A percentile compares a stretch with the other conserved stretches of the same genome.
Conservation (phyloP, 2,329 filamentous ascomycete genomes). For the Monosporascus ibericus region DNA sequence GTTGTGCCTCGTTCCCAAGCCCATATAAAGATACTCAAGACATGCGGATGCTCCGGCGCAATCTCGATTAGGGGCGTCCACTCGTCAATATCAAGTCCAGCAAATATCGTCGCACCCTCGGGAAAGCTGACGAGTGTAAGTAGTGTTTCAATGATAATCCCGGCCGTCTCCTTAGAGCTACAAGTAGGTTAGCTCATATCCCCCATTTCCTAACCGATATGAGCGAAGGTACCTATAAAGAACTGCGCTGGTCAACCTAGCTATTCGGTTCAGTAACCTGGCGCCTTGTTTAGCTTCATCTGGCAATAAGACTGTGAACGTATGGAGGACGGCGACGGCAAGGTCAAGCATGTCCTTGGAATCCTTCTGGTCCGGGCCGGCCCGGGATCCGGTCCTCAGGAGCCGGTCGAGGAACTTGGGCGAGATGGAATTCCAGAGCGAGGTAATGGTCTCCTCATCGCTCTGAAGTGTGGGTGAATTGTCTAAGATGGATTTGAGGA, state of each 20-base stretch:
- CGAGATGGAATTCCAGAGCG: slow-evolving; percentile 55
- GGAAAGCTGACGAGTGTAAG: slow-evolving; percentile 47
- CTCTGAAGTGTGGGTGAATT: slow-evolving; percentile 46
- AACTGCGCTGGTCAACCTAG: slow-evolving; percentile 45
- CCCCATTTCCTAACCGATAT: background rate
- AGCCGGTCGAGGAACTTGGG: slow-evolving; percentile 59
- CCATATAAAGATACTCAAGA: slow-evolving; percentile 49
- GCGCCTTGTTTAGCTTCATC: slow-evolving; percentile 35
- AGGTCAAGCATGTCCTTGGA: slow-evolving; percentile 57
- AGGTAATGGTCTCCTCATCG: slow-evolving; percentile 38
- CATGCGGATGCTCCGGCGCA: slow-evolving; percentile 46
- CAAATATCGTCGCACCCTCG: slow-evolving; percentile 43
- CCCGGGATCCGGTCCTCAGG: slow-evolving; percentile 44
- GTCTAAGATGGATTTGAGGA: slow-evolving; percentile 61
- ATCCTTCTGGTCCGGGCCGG: slow-evolving; percentile 33
- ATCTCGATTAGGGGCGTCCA: slow-evolving; percentile 51
- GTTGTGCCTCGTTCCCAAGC: slow-evolving; percentile 49
- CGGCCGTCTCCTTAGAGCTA: slow-evolving; percentile 47
- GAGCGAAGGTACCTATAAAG: slow-evolving; percentile 42
- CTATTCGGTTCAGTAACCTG: slow-evolving; percentile 47
- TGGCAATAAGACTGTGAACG: slow-evolving; percentile 53
- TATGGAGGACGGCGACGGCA: slow-evolving; percentile 56
- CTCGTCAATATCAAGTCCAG: slow-evolving; percentile 38
- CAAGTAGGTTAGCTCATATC: slow-evolving; percentile 5
- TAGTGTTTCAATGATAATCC: slow-evolving; percentile 50